A percentile compares a stretch with the other conserved stretches of the same genome.
Conservation (phyloP, 2,329 filamentous ascomycete species). For the Bipolaris bicolor region DNA sequence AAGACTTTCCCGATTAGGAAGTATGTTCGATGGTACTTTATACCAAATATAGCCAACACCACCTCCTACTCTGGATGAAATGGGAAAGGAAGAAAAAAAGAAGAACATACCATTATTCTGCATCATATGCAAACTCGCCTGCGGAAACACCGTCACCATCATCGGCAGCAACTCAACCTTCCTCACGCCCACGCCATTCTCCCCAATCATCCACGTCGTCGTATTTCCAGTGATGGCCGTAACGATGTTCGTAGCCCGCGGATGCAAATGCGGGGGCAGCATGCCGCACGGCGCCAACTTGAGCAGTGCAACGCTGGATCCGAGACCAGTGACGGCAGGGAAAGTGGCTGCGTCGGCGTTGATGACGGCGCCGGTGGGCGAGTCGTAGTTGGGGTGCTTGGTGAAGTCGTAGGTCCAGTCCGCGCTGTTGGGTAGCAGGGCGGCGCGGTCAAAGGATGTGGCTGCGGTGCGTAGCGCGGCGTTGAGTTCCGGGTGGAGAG, state of each 20-base stretch:
- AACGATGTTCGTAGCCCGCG: constrained; percentile 58
- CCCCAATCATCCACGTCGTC: constrained; percentile 59
- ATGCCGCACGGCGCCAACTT: constrained; percentile 59
- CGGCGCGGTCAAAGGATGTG: constrained; percentile 55
- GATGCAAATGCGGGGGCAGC: constrained; percentile 59
- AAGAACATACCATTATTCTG: constrained; percentile 55
- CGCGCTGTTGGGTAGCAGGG: constrained; percentile 49
- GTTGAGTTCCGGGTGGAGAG: constrained; percentile 51
- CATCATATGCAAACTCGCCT: constrained; percentile 58
- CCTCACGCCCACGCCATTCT: constrained; percentile 57
- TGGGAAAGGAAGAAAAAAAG: background rate
- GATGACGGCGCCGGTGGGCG: constrained; percentile 56
- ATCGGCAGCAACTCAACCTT: constrained; percentile 51
- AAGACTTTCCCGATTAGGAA: too few species aligned
- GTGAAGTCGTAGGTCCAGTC: constrained; percentile 60
- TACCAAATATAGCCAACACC: too few species aligned
- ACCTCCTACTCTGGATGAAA: too few species aligned
- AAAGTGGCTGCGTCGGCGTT: constrained; percentile 61
- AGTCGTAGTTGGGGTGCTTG: constrained; percentile 52
- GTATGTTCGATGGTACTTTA: too few species aligned
- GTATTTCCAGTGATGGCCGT: constrained; percentile 57
- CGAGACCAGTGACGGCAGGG: constrained; percentile 55
- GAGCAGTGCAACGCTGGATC: constrained; percentile 56
- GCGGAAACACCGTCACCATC: constrained; percentile 59
- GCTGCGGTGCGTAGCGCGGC: constrained; percentile 47